phyloP scores from a whole-genome alignment of 108 stramenopile genomes.

The Skeletonema menzelii region DNA sequence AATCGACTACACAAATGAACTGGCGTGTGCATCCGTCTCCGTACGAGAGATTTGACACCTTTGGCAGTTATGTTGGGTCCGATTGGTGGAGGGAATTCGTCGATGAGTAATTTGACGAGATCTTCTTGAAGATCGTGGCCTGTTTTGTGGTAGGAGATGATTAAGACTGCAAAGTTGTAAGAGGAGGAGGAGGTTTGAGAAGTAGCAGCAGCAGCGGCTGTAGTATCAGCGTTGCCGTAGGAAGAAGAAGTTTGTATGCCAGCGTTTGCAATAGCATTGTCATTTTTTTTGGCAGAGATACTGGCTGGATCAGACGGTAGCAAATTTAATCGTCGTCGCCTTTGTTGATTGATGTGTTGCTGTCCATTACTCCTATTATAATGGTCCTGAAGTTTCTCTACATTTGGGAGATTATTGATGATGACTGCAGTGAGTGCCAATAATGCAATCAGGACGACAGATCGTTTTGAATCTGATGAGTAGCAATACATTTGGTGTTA shows the following conservation, averaged over 20 bases:
- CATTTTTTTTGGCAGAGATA: neutral
- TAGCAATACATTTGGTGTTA: no score
- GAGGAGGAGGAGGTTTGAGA: neutral
- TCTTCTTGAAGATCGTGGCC: conserved; percentile 1
- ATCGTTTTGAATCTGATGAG: no score
- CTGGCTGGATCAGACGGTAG: neutral
- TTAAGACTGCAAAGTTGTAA: neutral
- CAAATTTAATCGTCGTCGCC: neutral
- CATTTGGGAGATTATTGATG: no score
- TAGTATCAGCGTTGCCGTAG: neutral
- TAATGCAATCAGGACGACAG: no score
- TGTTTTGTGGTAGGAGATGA: conserved; percentile 4
- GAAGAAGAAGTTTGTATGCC: no score
- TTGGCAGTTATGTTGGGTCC: neutral
- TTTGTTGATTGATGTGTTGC: neutral
- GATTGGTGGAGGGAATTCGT: conserved; percentile 3
- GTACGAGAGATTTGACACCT: neutral
- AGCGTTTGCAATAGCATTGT: neutral
- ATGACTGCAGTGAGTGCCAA: no score
- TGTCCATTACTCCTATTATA: no score
- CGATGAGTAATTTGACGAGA: neutral
- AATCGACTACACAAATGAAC: neutral
- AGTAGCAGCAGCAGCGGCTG: neutral
- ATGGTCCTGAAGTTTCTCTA: neutral
- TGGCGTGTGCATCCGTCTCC: neutral